Base-by-base conservation (phyloP, 2,329 filamentous ascomycete genomes). In the Beauveria varroae region DNA sequence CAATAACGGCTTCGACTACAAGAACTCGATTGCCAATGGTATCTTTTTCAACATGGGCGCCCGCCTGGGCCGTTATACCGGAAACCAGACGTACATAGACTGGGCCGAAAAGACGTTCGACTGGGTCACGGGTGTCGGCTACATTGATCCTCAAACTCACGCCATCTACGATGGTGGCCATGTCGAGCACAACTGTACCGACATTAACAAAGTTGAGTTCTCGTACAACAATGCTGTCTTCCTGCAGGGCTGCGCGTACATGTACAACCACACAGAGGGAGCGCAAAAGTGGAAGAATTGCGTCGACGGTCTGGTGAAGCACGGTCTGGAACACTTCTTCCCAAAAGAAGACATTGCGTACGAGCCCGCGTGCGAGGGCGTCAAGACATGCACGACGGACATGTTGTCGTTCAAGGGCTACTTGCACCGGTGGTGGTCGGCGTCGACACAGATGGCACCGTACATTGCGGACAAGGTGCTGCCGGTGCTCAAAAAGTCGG, bases 1-100 rank as follows among this genome's bases (percentile, higher is more conserved):
- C 67, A 91, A 93, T 71, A 81, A 79, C 51, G 90, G 90, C 40
- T 93, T 90, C 72, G 80, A 87, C 68, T 92, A 93, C 78, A 95
- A 87, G 72, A 87, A 87, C 72, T 78, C 75, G 63, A 81, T 85
- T 62, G 81, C 84, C 26, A 86, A 86, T 64, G 84, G 82, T 50
- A 81, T 81, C 67, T 85, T 86, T 71, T 86, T 87, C 75, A 85
- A 87, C 69, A 72, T 87, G 22, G 83, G 80, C n/a, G 83, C 89
- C 18, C 83, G 90, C 9, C 79, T 93, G 12, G 88, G 86, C 0
- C 81, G 86, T 10, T 92, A 90, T 73, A 90, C 87, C 0, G 77
- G 76, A 37, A 88, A 91, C 67, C 67, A 76, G 1, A 87, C 86
- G 0, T 91, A 90, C 66, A 76, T 78, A 2, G 76, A 86, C 6